Percentiles rank a stretch among this genome's conserved stretches.
phyloP scores from a whole-genome alignment of 805 yeast genomes.

The Schwanniomyces yamadae region DNA sequence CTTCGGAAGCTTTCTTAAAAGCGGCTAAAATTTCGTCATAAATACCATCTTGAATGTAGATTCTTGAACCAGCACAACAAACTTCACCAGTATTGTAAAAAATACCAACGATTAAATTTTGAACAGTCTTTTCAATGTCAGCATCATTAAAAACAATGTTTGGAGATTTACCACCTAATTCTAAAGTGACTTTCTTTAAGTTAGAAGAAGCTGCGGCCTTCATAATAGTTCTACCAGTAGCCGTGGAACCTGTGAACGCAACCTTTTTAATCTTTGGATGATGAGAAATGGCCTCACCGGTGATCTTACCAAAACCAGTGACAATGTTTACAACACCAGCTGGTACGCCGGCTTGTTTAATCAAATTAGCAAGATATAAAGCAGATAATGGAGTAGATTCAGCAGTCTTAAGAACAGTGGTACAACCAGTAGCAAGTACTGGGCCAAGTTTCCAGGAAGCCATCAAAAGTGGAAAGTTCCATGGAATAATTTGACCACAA shows the following conservation, averaged over 20 bases:
- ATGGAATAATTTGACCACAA: constrained; percentile 93
- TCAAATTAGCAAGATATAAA: constrained; percentile 65
- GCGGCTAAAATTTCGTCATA: constrained; percentile 73
- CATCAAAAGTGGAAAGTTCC: constrained; percentile 96
- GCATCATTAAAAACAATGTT: constrained; percentile 86
- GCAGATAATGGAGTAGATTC: constrained; percentile 92
- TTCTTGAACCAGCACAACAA: constrained; percentile 92
- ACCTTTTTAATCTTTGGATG: constrained; percentile 85
- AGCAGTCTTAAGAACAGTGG: constrained; percentile 84
- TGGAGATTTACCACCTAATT: constrained; percentile 97
- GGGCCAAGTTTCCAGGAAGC: constrained; percentile 95
- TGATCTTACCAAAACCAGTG: constrained; percentile 81
- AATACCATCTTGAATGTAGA: constrained; percentile 80
- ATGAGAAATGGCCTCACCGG: constrained; percentile 75
- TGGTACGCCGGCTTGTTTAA: constrained; percentile 85
- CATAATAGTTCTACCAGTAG: constrained; percentile 82
- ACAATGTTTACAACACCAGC: constrained; percentile 87
- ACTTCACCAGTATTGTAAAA: constrained; percentile 95
- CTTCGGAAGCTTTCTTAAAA: constrained; percentile 57
- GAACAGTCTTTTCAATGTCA: constrained; percentile 70
- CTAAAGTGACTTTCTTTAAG: constrained; percentile 88
- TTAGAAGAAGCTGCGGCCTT: constrained; percentile 73
- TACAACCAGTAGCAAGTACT: constrained; percentile 87
- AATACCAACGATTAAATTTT: constrained; percentile 76
- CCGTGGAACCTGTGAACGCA: constrained; percentile 95